A percentile compares a stretch with the other conserved stretches of the same genome.
Conservation (phyloP, 805 yeast species). For the Ogataea ganodermae region DNA sequence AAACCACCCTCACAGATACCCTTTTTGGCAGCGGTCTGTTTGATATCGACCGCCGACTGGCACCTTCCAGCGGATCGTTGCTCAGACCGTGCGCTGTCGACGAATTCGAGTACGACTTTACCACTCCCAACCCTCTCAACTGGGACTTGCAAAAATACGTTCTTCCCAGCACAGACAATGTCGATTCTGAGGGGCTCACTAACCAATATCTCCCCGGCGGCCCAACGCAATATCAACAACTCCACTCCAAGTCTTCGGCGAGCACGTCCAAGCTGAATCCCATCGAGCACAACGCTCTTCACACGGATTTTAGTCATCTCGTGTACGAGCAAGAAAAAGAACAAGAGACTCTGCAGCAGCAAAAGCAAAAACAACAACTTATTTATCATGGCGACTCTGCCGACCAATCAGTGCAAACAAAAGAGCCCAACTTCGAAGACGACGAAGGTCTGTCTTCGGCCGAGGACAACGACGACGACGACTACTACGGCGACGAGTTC, state of each 20-base stretch:
- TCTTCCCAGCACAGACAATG: slow-evolving; percentile 1
- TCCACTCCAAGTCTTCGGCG: no score
- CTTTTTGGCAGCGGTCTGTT: not conserved
- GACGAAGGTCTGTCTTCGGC: slow-evolving; percentile 13
- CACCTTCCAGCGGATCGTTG: slow-evolving; percentile 1
- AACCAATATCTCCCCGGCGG: not conserved
- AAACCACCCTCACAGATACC: not conserved
- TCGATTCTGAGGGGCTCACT: not conserved
- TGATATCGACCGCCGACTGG: not conserved
- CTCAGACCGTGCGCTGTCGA: slow-evolving; percentile 34
- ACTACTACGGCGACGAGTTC: slow-evolving; percentile 19
- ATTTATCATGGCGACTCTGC: not conserved
- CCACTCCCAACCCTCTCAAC: slow-evolving; percentile 30
- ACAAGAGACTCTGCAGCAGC: not conserved
- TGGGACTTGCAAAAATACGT: slow-evolving; percentile 32
- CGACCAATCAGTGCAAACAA: not conserved
- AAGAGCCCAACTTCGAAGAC: slow-evolving; percentile 1
- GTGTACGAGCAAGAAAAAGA: not conserved
- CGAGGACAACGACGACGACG: slow-evolving; percentile 18
- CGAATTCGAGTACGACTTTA: slow-evolving; percentile 34
- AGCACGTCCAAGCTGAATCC: not conserved
- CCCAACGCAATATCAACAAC: not conserved
- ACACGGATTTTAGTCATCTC: not conserved
- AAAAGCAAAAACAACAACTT: not conserved
- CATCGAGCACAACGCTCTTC: not conserved